These are phyloP conservation scores for Vitis rupestris DNA, from an alignment of 164 flowering plant species.

Conservation along the genomic window DNA sequence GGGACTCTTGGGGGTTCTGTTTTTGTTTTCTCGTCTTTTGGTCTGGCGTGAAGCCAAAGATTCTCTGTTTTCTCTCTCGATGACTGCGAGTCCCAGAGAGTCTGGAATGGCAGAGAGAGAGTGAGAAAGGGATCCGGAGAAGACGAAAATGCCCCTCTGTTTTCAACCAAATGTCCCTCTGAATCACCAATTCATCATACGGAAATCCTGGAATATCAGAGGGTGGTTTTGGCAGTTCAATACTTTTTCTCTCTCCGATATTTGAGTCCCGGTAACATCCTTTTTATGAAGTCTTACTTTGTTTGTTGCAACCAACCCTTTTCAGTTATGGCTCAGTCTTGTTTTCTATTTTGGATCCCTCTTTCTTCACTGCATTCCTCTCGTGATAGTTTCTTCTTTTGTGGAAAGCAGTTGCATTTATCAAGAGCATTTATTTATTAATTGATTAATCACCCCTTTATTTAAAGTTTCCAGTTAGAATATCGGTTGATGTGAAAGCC, in stretches of 20 bases:
- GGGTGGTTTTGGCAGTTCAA: background rate
- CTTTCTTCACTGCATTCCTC: background rate
- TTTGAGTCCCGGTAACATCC: background rate
- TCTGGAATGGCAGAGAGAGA: constrained; percentile 8
- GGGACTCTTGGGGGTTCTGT: background rate
- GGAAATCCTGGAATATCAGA: too few relatives aligned
- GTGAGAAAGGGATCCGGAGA: constrained; percentile 12
- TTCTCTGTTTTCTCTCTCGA: constrained; percentile 8
- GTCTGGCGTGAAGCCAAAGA: constrained; percentile 22
- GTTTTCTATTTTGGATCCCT: constrained; percentile 3
- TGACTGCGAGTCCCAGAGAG: background rate
- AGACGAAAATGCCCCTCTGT: constrained; percentile 11
- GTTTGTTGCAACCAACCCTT: constrained; percentile 8
- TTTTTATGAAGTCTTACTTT: constrained; percentile 2
- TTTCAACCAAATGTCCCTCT: too few relatives aligned
- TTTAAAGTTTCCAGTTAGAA: background rate
- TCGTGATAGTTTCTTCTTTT: background rate
- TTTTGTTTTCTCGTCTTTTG: background rate
- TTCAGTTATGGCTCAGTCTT: constrained; percentile 1
- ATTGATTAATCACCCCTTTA: background rate
- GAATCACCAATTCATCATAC: too few relatives aligned
- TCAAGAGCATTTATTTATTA: background rate
- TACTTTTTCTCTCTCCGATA: background rate
- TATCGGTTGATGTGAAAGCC: background rate
- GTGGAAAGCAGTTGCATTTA: background rate